Conservation (phyloP, 768 basidiomycete genomes). For the Cystobasidium onofrii region DNA sequence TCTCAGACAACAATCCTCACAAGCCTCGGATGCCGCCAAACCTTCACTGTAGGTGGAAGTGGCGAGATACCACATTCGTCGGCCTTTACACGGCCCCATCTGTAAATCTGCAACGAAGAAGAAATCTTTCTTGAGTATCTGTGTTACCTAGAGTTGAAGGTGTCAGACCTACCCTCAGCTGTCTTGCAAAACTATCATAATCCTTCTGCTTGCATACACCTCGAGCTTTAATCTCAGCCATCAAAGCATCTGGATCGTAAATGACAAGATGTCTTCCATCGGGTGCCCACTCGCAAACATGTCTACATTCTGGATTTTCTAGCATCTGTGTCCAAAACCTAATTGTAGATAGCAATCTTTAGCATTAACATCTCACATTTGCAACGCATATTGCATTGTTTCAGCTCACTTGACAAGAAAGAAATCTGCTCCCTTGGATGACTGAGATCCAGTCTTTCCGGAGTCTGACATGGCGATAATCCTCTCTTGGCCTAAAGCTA, state of each 20-base stretch:
- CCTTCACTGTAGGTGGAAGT: conserved; percentile 9
- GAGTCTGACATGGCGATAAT: not conserved
- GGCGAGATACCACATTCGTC: conserved; percentile 14
- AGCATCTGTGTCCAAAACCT: conserved; percentile 31
- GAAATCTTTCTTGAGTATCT: no score
- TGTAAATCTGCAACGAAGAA: conserved; percentile 28
- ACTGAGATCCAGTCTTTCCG: not conserved
- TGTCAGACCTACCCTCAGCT: conserved; percentile 19
- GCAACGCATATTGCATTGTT: not conserved
- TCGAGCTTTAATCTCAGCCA: conserved; percentile 24
- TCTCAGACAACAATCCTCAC: not conserved
- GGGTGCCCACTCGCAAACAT: conserved; percentile 13
- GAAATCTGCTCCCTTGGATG: conserved; percentile 24
- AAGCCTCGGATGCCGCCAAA: conserved; percentile 19
- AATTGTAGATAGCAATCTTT: not conserved
- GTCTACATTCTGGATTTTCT: conserved; percentile 8
- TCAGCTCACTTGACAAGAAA: conserved; percentile 23
- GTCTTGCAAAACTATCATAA: conserved; percentile 25
- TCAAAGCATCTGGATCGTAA: conserved; percentile 19
- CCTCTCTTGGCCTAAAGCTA: not conserved
- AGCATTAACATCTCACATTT: not conserved
- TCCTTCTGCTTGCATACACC: conserved; percentile 29
- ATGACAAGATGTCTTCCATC: conserved; percentile 23
- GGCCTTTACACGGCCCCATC: conserved; percentile 15
- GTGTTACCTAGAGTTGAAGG: no score